phyloP scores from a whole-genome alignment of 2,329 filamentous ascomycete genomes.

The Didymella pomorum region DNA sequence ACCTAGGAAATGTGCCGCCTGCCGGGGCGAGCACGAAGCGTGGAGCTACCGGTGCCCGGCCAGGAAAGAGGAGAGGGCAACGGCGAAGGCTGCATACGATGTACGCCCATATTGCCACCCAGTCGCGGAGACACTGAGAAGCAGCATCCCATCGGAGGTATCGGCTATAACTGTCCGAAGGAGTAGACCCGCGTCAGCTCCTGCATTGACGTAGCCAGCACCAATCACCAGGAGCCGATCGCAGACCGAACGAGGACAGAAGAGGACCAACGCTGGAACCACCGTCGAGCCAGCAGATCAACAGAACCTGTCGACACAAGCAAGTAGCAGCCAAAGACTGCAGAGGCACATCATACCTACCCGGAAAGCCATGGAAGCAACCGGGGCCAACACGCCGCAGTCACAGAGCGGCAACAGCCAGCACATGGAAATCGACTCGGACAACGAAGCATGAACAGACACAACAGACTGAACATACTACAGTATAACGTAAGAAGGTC shows the following conservation, averaged over 20 bases:
- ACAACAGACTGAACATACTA: slow-evolving; percentile 33
- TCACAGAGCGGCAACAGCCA: too few species aligned
- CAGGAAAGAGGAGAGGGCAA: too few species aligned
- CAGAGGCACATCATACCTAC: too few species aligned
- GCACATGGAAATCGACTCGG: too few species aligned
- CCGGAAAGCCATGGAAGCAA: too few species aligned
- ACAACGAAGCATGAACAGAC: too few species aligned
- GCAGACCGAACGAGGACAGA: background rate
- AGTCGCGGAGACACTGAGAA: background rate
- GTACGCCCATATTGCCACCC: slow-evolving; percentile 3
- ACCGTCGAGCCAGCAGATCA: background rate
- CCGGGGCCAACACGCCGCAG: too few species aligned
- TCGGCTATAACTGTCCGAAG: background rate
- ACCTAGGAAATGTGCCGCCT: too few species aligned
- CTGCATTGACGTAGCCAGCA: background rate
- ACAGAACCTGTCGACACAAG: background rate
- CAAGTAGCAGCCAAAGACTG: background rate
- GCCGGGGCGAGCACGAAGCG: too few species aligned
- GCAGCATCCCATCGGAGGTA: too few species aligned
- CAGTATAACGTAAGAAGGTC: slow-evolving; percentile 33
- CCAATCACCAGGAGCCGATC: background rate
- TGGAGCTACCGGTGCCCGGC: too few species aligned
- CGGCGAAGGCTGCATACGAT: too few species aligned
- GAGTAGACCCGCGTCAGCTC: background rate
- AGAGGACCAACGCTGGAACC: background rate